Base-by-base conservation (phyloP, 805 yeast species). In the Yamadazyma nakazawae region DNA sequence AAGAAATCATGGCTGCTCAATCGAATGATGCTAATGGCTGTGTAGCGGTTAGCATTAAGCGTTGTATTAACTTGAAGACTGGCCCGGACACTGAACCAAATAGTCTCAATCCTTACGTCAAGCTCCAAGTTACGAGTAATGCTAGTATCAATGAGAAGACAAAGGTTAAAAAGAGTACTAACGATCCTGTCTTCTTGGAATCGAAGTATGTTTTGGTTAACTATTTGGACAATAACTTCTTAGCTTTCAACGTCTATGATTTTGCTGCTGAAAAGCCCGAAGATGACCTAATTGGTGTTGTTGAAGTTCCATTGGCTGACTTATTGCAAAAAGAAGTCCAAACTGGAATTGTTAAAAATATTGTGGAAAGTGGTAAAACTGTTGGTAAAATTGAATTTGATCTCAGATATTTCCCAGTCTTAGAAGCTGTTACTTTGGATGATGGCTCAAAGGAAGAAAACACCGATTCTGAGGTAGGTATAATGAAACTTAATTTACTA, bases 401-500 rank as follows among this genome's bases (percentile, higher is more conserved):
- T 63, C 54, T 64, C 42, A 66, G 68, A 47, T 79, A 79, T 71
- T 71, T 67, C 63, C 80, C 82, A 17, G 70, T 74, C 16, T 56
- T 76, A 44, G 67, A 68, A 40, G 76, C 79, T 24, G 60, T 66
- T 40, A 63, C 60, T 9, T 66, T 76, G 55, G 76, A 68, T 21
- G 81, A 78, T 54, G 83, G 82, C 34, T 63, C 75, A 3, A 74
- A 69, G 51, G 77, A 72, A 51, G 69, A 69, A 19, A 66, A 72
- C 30, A 78, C 79, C 10, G 84, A 81, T 44, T 64, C 82, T n/a
- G 89, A 85, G 55, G 80, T 81, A 43, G 95, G 94, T 71, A 81
- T 87, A 48, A 68, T 85, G 64, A 85, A 84, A 56, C 56, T 86
- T 34, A 73, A 74, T 10, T 63, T 87, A 42, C 82, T 83, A 50